Conservation (phyloP, 352 stramenopile genomes). For the Elongisporangium prolatum region DNA sequence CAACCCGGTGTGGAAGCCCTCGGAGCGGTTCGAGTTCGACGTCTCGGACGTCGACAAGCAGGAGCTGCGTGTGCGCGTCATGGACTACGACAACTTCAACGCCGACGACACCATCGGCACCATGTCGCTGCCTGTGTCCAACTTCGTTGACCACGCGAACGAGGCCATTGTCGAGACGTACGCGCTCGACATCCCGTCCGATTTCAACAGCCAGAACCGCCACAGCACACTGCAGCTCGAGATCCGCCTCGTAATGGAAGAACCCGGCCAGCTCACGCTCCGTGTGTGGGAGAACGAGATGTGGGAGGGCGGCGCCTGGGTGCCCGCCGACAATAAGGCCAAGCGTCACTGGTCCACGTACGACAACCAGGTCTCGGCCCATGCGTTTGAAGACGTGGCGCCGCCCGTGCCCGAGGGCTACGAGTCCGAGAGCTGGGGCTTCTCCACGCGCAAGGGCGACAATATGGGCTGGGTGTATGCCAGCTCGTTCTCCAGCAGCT, state of each 20-base stretch:
- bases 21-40: constrained; percentile 71
- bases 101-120: constrained; percentile 54
- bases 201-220: constrained; percentile 26
- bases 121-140: constrained; percentile 40
- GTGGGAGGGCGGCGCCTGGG: constrained; percentile 40
- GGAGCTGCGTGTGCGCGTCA: constrained; percentile 50
- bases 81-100: constrained; percentile 69
- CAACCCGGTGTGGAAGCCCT: constrained; percentile 67
- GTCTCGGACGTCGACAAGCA: constrained; percentile 32
- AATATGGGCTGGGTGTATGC: constrained; percentile 71
- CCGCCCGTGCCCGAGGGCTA: constrained; percentile 42
- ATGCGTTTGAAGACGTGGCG: constrained; percentile 64
- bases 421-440: constrained; percentile 57
- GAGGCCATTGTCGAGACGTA: constrained; percentile 45
- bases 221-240: constrained; percentile 34
- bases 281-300: constrained; percentile 69
- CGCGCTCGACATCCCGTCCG: constrained; percentile 35
- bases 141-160: constrained; percentile 45
- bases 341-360: constrained; percentile 52
- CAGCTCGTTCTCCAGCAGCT: constrained; percentile 29
- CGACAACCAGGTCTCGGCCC: constrained; percentile 50
- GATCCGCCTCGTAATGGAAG: constrained; percentile 44
- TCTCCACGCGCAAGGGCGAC: constrained; percentile 60
- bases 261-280: constrained; percentile 47
- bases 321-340: constrained; percentile 43